Evolutionary conservation across 2,329 filamentous ascomycete genomes (phyloP).

Genomic region (Emergomyces orientalis): DNA sequence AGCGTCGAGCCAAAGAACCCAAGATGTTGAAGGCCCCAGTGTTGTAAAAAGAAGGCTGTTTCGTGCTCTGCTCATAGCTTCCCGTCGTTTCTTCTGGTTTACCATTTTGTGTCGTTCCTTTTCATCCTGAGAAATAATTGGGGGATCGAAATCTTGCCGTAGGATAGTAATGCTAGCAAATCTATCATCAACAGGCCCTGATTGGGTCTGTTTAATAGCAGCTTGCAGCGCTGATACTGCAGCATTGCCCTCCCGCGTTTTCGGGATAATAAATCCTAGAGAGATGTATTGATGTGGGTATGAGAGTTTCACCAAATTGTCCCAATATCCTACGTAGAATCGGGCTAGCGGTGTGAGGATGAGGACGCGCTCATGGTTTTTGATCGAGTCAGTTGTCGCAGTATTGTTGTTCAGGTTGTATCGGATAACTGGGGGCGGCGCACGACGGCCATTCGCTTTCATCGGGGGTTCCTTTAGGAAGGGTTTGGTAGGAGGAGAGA

Average conservation of each 20-base stretch:
- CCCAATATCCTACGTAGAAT: constrained; percentile 94
- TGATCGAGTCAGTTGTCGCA: constrained; percentile 63
- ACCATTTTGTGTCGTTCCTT: constrained; percentile 81
- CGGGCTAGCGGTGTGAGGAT: constrained; percentile 86
- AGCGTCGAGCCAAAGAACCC: constrained; percentile 92
- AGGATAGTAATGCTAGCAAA: constrained; percentile 93
- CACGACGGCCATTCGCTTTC: constrained; percentile 39
- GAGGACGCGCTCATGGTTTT: constrained; percentile 74
- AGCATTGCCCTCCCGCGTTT: constrained; percentile 81
- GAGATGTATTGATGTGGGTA: constrained; percentile 95
- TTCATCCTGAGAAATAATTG: constrained; percentile 71
- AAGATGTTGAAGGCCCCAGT: constrained; percentile 78
- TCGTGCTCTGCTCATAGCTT: constrained; percentile 84
- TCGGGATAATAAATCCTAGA: constrained; percentile 90
- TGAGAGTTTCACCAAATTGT: constrained; percentile 70
- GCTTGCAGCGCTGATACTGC: constrained; percentile 76
- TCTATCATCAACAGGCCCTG: constrained; percentile 66
- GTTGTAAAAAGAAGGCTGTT: constrained; percentile 96
- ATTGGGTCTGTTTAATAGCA: constrained; percentile 76
- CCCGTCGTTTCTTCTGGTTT: constrained; percentile 76
- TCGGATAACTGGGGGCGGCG: constrained; percentile 75
- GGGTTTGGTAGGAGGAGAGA: constrained; percentile 65
- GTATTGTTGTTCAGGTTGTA: constrained; percentile 96
- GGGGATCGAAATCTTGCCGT: constrained; percentile 85
- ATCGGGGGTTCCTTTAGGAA: constrained; percentile 56